A percentile compares a stretch with the other conserved stretches of the same genome.
Evolutionary conservation across 2,329 filamentous ascomycete species (phyloP).

Genomic region (Penicillium sp.): DNA sequence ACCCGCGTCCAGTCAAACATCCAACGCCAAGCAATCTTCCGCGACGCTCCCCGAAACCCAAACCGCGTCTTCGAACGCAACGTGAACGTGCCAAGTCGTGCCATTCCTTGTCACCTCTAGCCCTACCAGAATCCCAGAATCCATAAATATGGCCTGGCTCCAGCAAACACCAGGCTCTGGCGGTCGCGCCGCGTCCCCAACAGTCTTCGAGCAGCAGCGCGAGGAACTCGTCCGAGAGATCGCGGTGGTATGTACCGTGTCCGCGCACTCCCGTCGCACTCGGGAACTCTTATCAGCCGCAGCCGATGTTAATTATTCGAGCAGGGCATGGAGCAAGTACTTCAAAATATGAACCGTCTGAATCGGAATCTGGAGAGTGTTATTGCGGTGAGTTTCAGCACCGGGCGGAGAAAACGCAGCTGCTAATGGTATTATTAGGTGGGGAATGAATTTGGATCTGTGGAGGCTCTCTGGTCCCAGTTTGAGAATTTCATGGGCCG

Average conservation of each 20-base stretch:
- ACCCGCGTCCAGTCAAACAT: neutral
- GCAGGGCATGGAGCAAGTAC: slow-evolving; percentile 70
- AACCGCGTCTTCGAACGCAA: neutral
- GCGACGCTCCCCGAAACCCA: neutral
- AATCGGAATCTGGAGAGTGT: slow-evolving; percentile 88
- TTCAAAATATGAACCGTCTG: slow-evolving; percentile 90
- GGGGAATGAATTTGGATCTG: slow-evolving; percentile 92
- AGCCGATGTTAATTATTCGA: neutral
- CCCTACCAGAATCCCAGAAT: neutral
- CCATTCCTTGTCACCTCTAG: neutral
- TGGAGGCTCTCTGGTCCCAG: slow-evolving; percentile 92
- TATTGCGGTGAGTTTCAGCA: slow-evolving; percentile 57
- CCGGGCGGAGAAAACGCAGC: neutral
- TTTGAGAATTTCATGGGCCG: slow-evolving; percentile 94
- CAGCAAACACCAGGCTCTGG: slow-evolving; percentile 13
- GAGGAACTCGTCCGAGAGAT: slow-evolving; percentile 38
- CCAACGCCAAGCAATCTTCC: neutral
- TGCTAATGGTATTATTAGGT: slow-evolving; percentile 46
- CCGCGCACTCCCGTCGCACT: neutral
- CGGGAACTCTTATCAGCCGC: neutral
- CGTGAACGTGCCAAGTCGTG: neutral
- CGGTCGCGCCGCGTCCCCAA: slow-evolving; percentile 20
- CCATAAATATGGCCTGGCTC: slow-evolving; percentile 14
- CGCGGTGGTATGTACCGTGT: slow-evolving; percentile 34
- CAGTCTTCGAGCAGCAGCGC: slow-evolving; percentile 38